Evolutionary conservation across 495 filamentous ascomycete genomes (phyloP), one percentile per base, ranked within the genome.

Genomic region (Lasiosphaeria miniovina): DNA sequence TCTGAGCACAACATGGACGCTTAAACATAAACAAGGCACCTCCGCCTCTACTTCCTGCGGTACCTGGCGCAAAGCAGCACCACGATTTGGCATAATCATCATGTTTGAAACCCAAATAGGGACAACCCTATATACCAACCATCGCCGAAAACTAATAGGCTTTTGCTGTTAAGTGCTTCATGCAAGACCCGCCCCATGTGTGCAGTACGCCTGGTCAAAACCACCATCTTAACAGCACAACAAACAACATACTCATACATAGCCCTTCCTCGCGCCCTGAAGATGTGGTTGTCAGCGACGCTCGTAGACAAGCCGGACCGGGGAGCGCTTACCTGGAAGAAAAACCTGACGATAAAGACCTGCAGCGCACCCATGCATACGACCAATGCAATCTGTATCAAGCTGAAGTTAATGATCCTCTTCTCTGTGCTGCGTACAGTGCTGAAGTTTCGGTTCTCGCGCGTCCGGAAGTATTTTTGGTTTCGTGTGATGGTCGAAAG

Each of bases 401-500:
- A 80, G 68, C 90, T 96, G 76, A 99, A 97, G 73, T 97, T 97
- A 76, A 96, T 93, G 64, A 99, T 98, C 49, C 95, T 82, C 63
- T 81, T 83, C 79, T 99, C 95, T 35, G 95, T 99, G 75, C 91
- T 96, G 71, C 91, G 82, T 55, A 99, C 95, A 5, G 95, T 99
- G 75, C 90, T 96, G 77, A 98, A 96, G 74, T 99, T 99, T 50
- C 95, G 85, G 80, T 99, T 98, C 80, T 99, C 95, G 62, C 95
- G 86, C 3, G 95, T 99, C 36, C 95, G 90, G 87, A 99, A 99
- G 77, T 98, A 98, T 71, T 98, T 98, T 72, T 99, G 95, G 79
- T 96, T 96, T 51, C 95, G 87, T 15, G 90, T 90, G 70, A 99
- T 93, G 56, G 93, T 97, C n/a, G 91, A 96, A 41, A 99, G 77